These are phyloP conservation scores for Neonectria neomacrospora DNA, from an alignment of 2,329 filamentous ascomycete species.

Conservation along the genomic window DNA sequence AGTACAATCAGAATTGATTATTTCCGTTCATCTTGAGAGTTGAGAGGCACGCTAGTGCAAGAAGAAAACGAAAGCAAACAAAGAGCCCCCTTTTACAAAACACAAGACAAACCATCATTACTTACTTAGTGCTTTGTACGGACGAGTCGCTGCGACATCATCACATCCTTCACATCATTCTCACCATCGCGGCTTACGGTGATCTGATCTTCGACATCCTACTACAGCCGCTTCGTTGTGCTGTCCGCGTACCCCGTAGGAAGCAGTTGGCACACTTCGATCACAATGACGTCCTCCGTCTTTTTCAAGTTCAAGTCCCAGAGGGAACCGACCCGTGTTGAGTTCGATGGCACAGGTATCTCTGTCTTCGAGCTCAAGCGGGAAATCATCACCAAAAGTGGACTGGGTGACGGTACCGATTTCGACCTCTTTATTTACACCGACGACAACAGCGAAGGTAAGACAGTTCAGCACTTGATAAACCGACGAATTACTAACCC, in stretches of 20 bases:
- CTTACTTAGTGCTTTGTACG: conserved; percentile 49
- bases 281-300: conserved; percentile 91
- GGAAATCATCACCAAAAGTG: conserved; percentile 96
- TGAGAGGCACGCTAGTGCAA: conserved; percentile 53
- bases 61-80: conserved; percentile 48
- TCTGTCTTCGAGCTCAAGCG: conserved; percentile 99
- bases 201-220: conserved; percentile 39
- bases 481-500: conserved; percentile 42
- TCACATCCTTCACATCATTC: conserved; percentile 9
- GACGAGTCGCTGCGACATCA: conserved; percentile 33
- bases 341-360: conserved; percentile 97
- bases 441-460: conserved; percentile 91
- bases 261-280: conserved; percentile 39
- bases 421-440: conserved; percentile 96
- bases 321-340: conserved; percentile 92
- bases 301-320: conserved; percentile 99
- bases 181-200: conserved; percentile 27
- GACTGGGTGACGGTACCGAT: conserved; percentile 93
- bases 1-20: conserved; percentile 67
- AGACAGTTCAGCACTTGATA: conserved; percentile 48
- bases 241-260: conserved; percentile 43
- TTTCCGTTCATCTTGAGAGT: conserved; percentile 51
- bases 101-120: conserved; percentile 45
- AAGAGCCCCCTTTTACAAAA: conserved; percentile 40
- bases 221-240: conserved; percentile 38